Conservation (phyloP, 306 rosid species). For the Citrullus mucosospermus region DNA sequence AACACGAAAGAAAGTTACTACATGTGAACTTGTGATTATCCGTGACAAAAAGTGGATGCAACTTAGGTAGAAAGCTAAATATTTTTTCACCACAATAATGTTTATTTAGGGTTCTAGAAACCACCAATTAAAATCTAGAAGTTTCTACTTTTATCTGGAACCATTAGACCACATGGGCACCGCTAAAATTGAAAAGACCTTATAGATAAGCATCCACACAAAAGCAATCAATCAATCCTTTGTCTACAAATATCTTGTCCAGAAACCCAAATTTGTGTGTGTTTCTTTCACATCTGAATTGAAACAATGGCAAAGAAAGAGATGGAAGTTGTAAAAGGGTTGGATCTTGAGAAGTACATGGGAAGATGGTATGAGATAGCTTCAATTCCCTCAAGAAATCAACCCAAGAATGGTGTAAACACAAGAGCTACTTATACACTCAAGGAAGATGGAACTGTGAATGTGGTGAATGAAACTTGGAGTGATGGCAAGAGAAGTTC, state of each 20-base stretch:
- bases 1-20: too few species aligned
- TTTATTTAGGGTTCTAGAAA: neutral
- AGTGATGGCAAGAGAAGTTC: slow-evolving; percentile 30
- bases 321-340: slow-evolving; percentile 53
- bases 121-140: neutral
- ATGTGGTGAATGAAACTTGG: slow-evolving; percentile 88
- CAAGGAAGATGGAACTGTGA: slow-evolving; percentile 45
- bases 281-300: too few species aligned
- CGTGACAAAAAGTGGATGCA: too few species aligned
- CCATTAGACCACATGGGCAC: neutral
- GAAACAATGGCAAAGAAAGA: slow-evolving; percentile 36
- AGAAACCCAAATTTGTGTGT: neutral
- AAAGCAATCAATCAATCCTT: neutral
- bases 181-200: neutral
- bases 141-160: neutral
- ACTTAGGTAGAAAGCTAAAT: too few species aligned
- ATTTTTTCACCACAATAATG: neutral
- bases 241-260: neutral
- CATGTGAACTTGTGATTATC: too few species aligned
- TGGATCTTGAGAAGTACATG: slow-evolving; percentile 62
- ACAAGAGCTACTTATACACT: slow-evolving; percentile 83
- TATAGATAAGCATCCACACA: slow-evolving; percentile 1
- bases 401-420: slow-evolving; percentile 51
- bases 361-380: slow-evolving; percentile 97
- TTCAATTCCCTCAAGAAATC: slow-evolving; percentile 58